Conservation (phyloP, 2,329 filamentous ascomycete genomes). For the Cytospora leucostoma region DNA sequence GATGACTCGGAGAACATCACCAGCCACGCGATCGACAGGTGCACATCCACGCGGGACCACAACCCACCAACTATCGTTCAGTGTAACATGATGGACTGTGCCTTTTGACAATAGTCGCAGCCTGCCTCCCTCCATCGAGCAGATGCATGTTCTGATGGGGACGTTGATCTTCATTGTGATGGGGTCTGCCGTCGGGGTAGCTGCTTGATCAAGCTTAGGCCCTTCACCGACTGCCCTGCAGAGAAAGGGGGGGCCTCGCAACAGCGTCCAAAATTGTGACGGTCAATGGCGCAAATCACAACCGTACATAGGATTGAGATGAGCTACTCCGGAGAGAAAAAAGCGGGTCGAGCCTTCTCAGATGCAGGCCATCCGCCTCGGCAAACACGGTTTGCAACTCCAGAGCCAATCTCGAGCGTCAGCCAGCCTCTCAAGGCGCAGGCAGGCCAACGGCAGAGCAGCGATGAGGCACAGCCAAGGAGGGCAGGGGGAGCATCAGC, state of each 20-base stretch:
- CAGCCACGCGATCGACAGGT: slow-evolving; percentile 14
- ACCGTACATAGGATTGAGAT: slow-evolving; percentile 25
- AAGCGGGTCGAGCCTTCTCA: slow-evolving; percentile 20
- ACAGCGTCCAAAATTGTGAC: slow-evolving; percentile 25
- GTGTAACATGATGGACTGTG: slow-evolving; percentile 24
- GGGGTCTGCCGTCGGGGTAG: slow-evolving; percentile 40
- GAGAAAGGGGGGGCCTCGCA: slow-evolving; percentile 25
- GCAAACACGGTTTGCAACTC: slow-evolving; percentile 32
- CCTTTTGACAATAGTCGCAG: slow-evolving; percentile 29
- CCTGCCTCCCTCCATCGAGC: slow-evolving; percentile 40
- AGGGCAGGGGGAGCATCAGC: neutral
- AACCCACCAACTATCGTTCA: slow-evolving; percentile 19
- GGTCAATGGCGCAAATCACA: slow-evolving; percentile 20
- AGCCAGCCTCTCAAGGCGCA: slow-evolving; percentile 14
- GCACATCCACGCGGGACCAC: slow-evolving; percentile 10
- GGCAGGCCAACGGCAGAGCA: slow-evolving; percentile 9
- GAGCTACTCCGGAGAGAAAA: slow-evolving; percentile 17
- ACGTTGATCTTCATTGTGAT: slow-evolving; percentile 41
- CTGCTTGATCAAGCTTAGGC: slow-evolving; percentile 41
- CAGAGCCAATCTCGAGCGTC: neutral
- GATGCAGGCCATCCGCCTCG: slow-evolving; percentile 30
- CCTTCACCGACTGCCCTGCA: slow-evolving; percentile 29
- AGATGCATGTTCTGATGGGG: slow-evolving; percentile 35
- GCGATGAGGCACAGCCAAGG: slow-evolving; percentile 5
- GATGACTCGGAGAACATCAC: slow-evolving; percentile 7